A percentile compares a stretch with the other conserved stretches of the same genome.
Conservation (phyloP, 1,139 yeast species). For the Diutina scorzettiae region DNA sequence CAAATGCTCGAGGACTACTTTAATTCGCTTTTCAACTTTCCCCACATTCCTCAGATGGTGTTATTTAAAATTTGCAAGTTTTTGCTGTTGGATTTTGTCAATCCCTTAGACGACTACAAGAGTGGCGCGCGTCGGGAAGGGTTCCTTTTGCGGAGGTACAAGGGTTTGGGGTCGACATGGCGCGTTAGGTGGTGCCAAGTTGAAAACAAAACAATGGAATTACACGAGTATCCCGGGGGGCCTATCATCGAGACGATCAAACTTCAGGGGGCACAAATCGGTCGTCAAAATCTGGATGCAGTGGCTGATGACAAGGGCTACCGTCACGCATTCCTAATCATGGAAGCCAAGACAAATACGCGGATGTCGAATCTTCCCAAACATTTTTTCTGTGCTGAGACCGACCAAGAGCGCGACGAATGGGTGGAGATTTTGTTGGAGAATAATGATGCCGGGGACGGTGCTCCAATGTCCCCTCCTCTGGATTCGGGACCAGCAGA, state of each 20-base stretch:
- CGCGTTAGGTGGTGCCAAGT: conserved; percentile 63
- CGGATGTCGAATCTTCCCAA: conserved; percentile 42
- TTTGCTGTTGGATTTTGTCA: conserved; percentile 57
- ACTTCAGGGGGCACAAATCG: conserved; percentile 50
- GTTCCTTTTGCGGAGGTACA: conserved; percentile 48
- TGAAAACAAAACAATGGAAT: conserved; percentile 50
- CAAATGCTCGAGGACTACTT: conserved; percentile 49
- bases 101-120: conserved; percentile 47
- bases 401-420: conserved; percentile 64
- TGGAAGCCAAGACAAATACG: conserved; percentile 48
- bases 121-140: conserved; percentile 59
- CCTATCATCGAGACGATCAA: conserved; percentile 43
- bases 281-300: conserved; percentile 46
- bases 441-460: conserved; percentile 14
- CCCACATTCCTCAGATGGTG: conserved; percentile 46
- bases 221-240: conserved; percentile 53
- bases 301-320: conserved; percentile 63
- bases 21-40: conserved; percentile 43
- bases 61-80: conserved; percentile 48
- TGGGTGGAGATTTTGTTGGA: conserved; percentile 61
- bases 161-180: conserved; percentile 54
- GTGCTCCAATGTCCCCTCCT: conserved; percentile 8
- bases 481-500: conserved; percentile 5
- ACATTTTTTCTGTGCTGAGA: conserved; percentile 75
- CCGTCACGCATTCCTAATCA: conserved; percentile 63